A percentile compares a stretch with the other conserved stretches of the same genome.
Conservation (phyloP, 495 filamentous ascomycete species). For the Hypoxylon lienhwacheense region DNA sequence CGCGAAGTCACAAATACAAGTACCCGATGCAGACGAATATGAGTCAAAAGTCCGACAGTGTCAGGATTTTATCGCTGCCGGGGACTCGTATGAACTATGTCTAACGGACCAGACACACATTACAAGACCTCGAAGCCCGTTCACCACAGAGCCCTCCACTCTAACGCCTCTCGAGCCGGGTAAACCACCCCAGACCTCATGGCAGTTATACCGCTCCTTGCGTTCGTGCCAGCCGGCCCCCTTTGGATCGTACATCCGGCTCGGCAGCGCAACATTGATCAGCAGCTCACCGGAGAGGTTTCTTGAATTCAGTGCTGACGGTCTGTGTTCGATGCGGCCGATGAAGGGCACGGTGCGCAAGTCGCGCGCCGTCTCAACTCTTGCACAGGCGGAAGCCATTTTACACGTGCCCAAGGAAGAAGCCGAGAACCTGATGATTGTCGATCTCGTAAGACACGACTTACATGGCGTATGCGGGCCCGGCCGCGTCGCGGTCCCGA, state of each 20-base stretch:
- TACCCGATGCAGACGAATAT: constrained; percentile 61
- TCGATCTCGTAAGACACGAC: constrained; percentile 91
- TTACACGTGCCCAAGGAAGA: constrained; percentile 82
- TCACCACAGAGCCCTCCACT: constrained; percentile 9
- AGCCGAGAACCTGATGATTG: constrained; percentile 98
- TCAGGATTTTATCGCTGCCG: constrained; percentile 69
- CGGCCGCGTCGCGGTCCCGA: constrained; percentile 63
- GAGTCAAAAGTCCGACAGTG: constrained; percentile 66
- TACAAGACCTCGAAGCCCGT: constrained; percentile 40
- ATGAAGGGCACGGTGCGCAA: constrained; percentile 97
- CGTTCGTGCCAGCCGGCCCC: constrained; percentile 77
- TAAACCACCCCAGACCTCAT: constrained; percentile 45
- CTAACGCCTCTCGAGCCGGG: constrained; percentile 19
- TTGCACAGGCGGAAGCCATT: constrained; percentile 66
- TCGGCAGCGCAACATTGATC: constrained; percentile 70
- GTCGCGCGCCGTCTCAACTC: constrained; percentile 55
- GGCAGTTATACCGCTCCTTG: constrained; percentile 73
- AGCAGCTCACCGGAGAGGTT: constrained; percentile 93
- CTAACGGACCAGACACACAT: constrained; percentile 75
- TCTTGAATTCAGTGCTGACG: constrained; percentile 66
- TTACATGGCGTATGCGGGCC: constrained; percentile 77
- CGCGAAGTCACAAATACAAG: constrained; percentile 25
- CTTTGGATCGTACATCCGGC: constrained; percentile 79
- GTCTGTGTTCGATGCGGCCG: constrained; percentile 67
- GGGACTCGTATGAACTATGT: constrained; percentile 93